Percentiles rank a stretch among this genome's conserved stretches.
Evolutionary conservation across 306 rosid genomes (phyloP).

Genomic region (Spatholobus suberectus): DNA sequence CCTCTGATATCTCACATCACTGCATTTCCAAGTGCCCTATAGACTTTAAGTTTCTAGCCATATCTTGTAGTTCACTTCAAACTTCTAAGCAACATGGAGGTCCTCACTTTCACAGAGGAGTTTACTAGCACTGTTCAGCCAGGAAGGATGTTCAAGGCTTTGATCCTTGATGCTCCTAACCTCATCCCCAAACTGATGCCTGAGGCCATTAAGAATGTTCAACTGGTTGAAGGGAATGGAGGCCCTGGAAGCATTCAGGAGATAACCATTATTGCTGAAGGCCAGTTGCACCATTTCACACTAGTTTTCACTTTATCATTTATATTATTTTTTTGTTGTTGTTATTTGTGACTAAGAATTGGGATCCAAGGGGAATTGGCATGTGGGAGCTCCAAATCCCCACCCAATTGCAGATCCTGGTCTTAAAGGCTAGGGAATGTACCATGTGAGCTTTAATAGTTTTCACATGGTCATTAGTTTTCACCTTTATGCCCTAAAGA

Average conservation of each 20-base stretch:
- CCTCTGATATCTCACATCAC: slow-evolving; percentile 18
- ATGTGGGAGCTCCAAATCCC: not conserved
- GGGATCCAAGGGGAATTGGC: not conserved
- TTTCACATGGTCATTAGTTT: too few species aligned
- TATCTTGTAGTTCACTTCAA: not conserved
- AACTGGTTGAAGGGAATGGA: slow-evolving; percentile 69
- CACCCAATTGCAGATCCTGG: not conserved
- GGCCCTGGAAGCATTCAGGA: slow-evolving; percentile 74
- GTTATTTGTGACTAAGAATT: not conserved
- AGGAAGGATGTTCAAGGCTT: slow-evolving; percentile 65
- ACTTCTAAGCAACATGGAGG: slow-evolving; percentile 33
- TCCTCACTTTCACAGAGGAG: slow-evolving; percentile 33
- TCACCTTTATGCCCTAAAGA: not conserved
- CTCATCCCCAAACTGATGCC: slow-evolving; percentile 67
- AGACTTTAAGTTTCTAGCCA: not conserved
- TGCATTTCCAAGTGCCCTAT: slow-evolving; percentile 21
- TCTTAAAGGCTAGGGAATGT: not conserved
- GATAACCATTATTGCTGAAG: slow-evolving; percentile 57
- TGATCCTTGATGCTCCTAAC: slow-evolving; percentile 63
- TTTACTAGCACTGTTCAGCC: slow-evolving; percentile 50
- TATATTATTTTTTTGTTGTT: not conserved
- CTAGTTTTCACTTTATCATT: not conserved
- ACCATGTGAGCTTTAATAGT: too few species aligned
- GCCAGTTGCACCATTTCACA: slow-evolving; percentile 37
- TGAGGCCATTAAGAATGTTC: slow-evolving; percentile 48